Evolutionary conservation across 331 rosid species (phyloP), one percentile per base, ranked within the genome.

Genomic region (Saraca asoca): DNA sequence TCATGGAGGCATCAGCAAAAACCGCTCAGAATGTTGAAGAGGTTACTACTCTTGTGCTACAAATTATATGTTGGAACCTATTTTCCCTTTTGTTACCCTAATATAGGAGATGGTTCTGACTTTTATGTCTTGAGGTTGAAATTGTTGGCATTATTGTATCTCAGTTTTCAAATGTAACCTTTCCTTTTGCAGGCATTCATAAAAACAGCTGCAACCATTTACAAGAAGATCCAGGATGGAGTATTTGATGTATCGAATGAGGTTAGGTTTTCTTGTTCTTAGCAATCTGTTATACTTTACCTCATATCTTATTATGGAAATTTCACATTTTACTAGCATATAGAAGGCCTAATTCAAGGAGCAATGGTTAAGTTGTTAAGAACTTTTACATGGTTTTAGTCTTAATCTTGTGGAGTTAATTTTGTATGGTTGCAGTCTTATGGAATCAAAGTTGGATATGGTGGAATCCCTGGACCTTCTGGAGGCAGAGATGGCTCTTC

Each of bases 1-100:
- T 94, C 82, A 94, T 90, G 99, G 99, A 94, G 73, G 99, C 99
- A 45, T 94, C 99, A 11, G 99, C 99, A 64, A 94, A 94, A 80
- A 94, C 99, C 63, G 96, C 99, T 15, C 99, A 90, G 73, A 94
- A 94, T 81, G 99, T 94, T 52, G 99, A 94, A 82, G 99, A 94
- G 97, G 99, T 94, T 29, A 69, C 35, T 53, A 71, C 10, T 74
- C 58, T 19, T 18, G 20, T 48, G 37, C 12, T 66, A 3, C 42
- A 64, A 6, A 38, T 51, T 53, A 41, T 52, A 7, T 50, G 35
- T 68, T 76, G 42, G 15, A 39, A 45, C 48, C 45, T 24, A 24
- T 68, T 34, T 56, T 71, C 68, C 17, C 61, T 35, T 13, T 12
- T 45, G 60, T 6, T 29, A 8, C 13, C 17, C 20, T 7, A 24